Base-by-base conservation (phyloP, 352 stramenopile genomes). In the Globisporangium cylindrosporum region DNA sequence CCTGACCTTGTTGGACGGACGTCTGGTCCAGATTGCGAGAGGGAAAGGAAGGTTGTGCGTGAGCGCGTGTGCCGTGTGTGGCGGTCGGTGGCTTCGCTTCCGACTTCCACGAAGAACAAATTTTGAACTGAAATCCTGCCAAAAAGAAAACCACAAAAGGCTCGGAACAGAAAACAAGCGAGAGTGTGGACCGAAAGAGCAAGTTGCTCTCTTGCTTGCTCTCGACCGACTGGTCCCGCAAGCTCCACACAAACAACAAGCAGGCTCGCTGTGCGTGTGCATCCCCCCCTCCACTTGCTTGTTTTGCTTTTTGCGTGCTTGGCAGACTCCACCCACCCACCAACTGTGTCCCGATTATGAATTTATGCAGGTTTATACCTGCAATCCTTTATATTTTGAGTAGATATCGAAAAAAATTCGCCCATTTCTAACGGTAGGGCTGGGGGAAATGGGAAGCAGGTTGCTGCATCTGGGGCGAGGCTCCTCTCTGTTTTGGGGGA, bases 111-210 rank as follows among this genome's bases (percentile, higher is more conserved):
- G 66, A 81, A 77, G 76, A 81, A 72, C 71, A 68, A 43, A 43
- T 43, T 79, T 79, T 72, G 72, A 69, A 80, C 71, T 84, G 77
- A 84, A 84, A 84, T 81, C 77, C 70, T 73, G 60, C n/a, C 29
- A 4, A 54, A 8, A 18, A 59, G 49, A 34, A 62, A 62, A 62
- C 12, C 56, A 32, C 56, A 62, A 27, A 22, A 10, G 32, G 54
- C 24, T 32, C 54, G 6, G 29, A 61, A 46, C 34, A 51, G 32
- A 63, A 29, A 53, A 63, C 18, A 51, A 63, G 36, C 20, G 20
- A 51, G 22, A 12, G 14, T 4, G 12, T 48, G 15, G 41, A 18
- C n/a, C 20, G 25, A 66, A 57, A 55, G 55, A 65, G 58, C 58
- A 63, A 63, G 34, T 63, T 63, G 58, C 36, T 63, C 58, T 63